phyloP scores from a whole-genome alignment of 176 grass and related monocot species.

The Areca catechu region DNA sequence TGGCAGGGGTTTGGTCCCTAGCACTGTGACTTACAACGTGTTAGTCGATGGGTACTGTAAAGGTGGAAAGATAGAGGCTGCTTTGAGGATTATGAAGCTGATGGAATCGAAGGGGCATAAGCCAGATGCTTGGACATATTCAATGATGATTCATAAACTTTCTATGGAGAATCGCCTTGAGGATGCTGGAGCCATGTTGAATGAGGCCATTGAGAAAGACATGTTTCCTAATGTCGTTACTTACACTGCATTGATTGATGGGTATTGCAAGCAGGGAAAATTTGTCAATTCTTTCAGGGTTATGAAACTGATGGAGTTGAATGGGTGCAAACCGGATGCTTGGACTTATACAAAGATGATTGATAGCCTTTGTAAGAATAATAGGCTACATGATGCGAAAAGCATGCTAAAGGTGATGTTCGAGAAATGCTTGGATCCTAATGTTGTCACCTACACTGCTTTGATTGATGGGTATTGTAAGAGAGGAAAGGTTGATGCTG shows the following conservation, averaged over 20 bases:
- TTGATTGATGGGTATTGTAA: conserved; percentile 17
- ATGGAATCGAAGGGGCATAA: conserved; percentile 8
- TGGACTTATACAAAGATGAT: conserved; percentile 12
- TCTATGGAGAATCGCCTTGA: conserved; percentile 1
- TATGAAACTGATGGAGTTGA: conserved; percentile 5
- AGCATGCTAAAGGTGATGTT: conserved; percentile 8
- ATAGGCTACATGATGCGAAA: conserved; percentile 10
- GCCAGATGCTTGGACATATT: conserved; percentile 10
- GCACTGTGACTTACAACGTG: no score
- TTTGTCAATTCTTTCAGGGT: not conserved
- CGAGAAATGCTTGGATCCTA: conserved; percentile 7
- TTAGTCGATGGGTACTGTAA: no score
- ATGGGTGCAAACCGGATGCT: conserved; percentile 13
- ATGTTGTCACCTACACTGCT: conserved; percentile 12
- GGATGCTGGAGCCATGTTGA: conserved; percentile 11
- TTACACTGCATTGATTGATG: conserved; percentile 12
- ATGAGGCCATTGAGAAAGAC: conserved; percentile 1
- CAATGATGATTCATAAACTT: not conserved
- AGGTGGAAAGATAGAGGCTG: no score
- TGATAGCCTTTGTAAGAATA: conserved; percentile 7
- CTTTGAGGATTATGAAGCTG: not conserved
- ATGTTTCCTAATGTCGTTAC: conserved; percentile 5
- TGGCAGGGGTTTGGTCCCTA: no score
- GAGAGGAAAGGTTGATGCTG: conserved; percentile 7
- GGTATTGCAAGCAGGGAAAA: conserved; percentile 5